Conservation (phyloP, 768 basidiomycete genomes). For the Scleroderma bovista region DNA sequence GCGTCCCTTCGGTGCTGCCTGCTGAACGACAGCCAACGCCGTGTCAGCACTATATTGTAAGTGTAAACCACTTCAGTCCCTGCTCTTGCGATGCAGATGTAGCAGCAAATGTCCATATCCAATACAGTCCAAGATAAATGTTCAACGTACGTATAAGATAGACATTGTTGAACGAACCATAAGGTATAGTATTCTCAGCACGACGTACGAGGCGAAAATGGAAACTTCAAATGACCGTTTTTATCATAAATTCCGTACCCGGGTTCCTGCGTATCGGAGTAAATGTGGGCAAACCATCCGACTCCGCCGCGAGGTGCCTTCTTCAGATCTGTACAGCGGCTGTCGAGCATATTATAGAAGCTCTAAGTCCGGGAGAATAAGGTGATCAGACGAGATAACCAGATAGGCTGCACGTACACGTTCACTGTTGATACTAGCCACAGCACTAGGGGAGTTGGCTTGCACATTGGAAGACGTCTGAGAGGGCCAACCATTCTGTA, state of each 20-base stretch:
- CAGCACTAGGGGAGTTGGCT: constrained; percentile 57
- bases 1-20: too few species aligned
- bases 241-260: constrained; percentile 66
- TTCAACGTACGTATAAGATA: too few species aligned
- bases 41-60: too few species aligned
- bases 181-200: constrained; percentile 33
- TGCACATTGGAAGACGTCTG: constrained; percentile 55
- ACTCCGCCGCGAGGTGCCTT: constrained; percentile 52
- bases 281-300: constrained; percentile 82
- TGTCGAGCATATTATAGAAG: constrained; percentile 60
- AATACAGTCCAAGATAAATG: too few species aligned
- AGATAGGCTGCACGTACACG: constrained; percentile 35
- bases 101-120: too few species aligned
- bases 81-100: too few species aligned
- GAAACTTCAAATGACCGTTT: constrained; percentile 51
- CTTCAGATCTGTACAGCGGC: constrained; percentile 61
- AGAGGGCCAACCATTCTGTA: constrained; percentile 77
- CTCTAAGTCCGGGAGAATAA: constrained; percentile 30
- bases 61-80: too few species aligned
- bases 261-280: constrained; percentile 57
- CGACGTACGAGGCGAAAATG: constrained; percentile 55
- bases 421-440: constrained; percentile 57
- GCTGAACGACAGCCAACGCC: too few species aligned
- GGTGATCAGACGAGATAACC: background rate
- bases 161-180: too few species aligned